phyloP scores from a whole-genome alignment of 129 eudicot genomes.

The Flaveria brownii region DNA sequence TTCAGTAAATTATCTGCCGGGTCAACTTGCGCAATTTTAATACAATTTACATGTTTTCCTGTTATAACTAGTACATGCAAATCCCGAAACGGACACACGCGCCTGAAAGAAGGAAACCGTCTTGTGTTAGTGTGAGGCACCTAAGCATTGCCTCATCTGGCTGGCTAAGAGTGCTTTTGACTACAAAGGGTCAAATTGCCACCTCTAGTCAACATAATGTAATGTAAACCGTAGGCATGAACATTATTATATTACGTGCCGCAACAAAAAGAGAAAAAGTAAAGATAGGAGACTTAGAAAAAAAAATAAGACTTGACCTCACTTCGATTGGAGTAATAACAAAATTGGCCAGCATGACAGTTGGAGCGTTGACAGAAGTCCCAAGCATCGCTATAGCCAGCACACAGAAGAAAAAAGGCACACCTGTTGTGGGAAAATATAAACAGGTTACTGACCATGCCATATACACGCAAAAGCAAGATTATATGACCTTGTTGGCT shows the following conservation, averaged over 20 bases:
- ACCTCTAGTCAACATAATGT: background rate
- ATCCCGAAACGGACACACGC: too few species aligned
- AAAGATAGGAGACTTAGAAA: background rate
- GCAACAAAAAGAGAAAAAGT: conserved; percentile 10
- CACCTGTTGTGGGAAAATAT: conserved; percentile 55
- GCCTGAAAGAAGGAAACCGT: too few species aligned
- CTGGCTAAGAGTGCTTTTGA: too few species aligned
- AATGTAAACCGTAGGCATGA: background rate
- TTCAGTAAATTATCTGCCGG: too few species aligned
- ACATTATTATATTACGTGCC: background rate
- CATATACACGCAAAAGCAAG: background rate
- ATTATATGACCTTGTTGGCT: background rate
- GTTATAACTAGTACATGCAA: too few species aligned
- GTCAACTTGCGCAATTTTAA: too few species aligned
- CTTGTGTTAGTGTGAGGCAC: too few species aligned
- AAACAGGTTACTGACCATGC: background rate
- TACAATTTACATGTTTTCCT: too few species aligned
- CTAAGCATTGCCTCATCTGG: too few species aligned
- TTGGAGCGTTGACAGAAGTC: conserved; percentile 67
- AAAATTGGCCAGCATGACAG: conserved; percentile 80
- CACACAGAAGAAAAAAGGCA: conserved; percentile 75
- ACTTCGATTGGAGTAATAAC: conserved; percentile 89
- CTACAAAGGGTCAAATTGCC: too few species aligned
- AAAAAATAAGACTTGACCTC: conserved; percentile 47
- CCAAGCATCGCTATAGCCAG: conserved; percentile 83